Base-by-base conservation (phyloP, 345 rosid genomes). In the Alliaria petiolata region DNA sequence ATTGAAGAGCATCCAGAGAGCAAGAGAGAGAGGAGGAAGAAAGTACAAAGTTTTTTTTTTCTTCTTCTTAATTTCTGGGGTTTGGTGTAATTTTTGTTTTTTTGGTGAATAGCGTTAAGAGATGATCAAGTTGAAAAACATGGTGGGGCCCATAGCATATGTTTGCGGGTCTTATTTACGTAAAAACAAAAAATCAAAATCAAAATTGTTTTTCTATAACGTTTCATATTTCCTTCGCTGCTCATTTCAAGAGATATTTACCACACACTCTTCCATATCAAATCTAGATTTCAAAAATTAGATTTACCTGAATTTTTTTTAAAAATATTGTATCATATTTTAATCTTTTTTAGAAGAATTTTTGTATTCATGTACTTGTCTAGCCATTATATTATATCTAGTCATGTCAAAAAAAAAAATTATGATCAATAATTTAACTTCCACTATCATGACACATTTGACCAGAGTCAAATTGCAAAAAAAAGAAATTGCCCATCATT, bases 61-160 rank as follows among this genome's bases (percentile, higher is more conserved):
- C 3, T 53, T 35, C 5, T 43, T 72, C 2, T 46, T 14, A 3
- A 0, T 19, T 25, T 72, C 0, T 67, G 67, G 60, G 69, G 36
- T 36, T 17, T 13, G 74, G 71, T 56, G 80, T 56, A 70, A 56
- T n/a, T 49, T 70, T 69, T 70, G 54, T 13, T 33, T 44, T 22
- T 43, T 40, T 16, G 52, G 75, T 63, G 75, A 53, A 53, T n/a
- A 61, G 58, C 25, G 70, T 54, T 26, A 4, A 62, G 70, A 62
- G 70, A 38, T 63, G 39, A 47, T 46, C 75, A 76, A 76, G 39
- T 76, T 63, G 75, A 39, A 69, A 76, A 44, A 44, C 70, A 55
- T 55, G 60, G 79, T 63, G 71, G 76, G 47, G 0, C 60, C 80
- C 76, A 40, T 5, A 20, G 7, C 76, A 69, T 63, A 76, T 70